phyloP scores from a whole-genome alignment of 169 alveolate genomes.

The Eimeria sp. region DNA sequence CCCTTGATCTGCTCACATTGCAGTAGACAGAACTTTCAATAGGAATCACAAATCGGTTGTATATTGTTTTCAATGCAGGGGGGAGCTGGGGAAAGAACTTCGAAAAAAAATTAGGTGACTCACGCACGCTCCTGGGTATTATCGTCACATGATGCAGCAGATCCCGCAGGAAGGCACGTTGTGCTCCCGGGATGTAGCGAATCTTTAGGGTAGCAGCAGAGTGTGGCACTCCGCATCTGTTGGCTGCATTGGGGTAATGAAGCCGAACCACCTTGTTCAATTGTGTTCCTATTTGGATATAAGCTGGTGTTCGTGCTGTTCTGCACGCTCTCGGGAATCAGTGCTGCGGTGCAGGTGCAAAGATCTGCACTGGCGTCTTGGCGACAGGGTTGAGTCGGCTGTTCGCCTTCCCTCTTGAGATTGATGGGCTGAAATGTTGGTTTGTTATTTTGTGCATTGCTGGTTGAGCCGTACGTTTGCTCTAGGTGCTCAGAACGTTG shows the following conservation, averaged over 20 bases:
- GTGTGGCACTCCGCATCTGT: background rate
- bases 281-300: background rate
- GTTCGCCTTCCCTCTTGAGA: background rate
- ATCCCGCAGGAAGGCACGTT: background rate
- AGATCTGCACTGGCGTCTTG: background rate
- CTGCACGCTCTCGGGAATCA: background rate
- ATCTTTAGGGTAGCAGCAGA: background rate
- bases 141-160: slow-evolving; percentile 2
- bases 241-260: background rate
- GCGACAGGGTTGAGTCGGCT: slow-evolving; percentile 26
- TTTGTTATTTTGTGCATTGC: background rate
- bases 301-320: background rate
- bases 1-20: slow-evolving; percentile 45
- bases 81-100: background rate
- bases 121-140: slow-evolving; percentile 70
- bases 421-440: background rate
- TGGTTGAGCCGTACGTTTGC: background rate
- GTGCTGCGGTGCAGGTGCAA: background rate
- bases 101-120: slow-evolving; percentile 12
- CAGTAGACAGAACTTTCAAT: background rate
- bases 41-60: background rate
- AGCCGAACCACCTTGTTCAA: background rate
- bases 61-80: background rate
- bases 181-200: background rate
- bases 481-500: background rate